Percentiles rank a stretch among this genome's conserved stretches.
Evolutionary conservation across 2,329 filamentous ascomycete genomes (phyloP).

Genomic region (Metarhizium brunneum): DNA sequence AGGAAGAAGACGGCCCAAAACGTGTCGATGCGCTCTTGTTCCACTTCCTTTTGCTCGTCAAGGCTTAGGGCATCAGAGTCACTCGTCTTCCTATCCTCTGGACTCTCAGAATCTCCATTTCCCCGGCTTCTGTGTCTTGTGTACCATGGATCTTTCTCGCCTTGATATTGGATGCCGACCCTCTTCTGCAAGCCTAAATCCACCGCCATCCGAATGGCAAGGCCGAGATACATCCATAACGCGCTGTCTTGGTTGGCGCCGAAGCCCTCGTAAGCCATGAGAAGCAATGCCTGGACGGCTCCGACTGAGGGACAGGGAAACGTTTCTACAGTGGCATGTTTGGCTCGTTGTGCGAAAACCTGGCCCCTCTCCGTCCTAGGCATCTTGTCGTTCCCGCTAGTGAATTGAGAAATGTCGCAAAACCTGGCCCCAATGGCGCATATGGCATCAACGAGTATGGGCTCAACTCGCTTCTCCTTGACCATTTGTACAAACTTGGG

Average conservation of each 20-base stretch:
- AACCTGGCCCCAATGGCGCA: slow-evolving; percentile 77
- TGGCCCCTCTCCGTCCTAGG: slow-evolving; percentile 61
- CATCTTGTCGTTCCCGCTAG: slow-evolving; percentile 37
- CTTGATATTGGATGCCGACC: slow-evolving; percentile 58
- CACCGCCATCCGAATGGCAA: slow-evolving; percentile 75
- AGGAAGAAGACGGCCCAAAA: slow-evolving; percentile 89
- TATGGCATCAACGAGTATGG: slow-evolving; percentile 78
- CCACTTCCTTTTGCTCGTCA: slow-evolving; percentile 53
- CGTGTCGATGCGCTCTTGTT: slow-evolving; percentile 75
- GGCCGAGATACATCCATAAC: slow-evolving; percentile 87
- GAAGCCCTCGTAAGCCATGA: slow-evolving; percentile 85
- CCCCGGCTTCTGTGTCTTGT: slow-evolving; percentile 33
- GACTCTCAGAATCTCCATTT: slow-evolving; percentile 20
- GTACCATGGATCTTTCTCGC: slow-evolving; percentile 42
- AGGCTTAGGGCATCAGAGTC: slow-evolving; percentile 29
- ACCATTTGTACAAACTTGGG: slow-evolving; percentile 66
- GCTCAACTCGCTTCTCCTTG: slow-evolving; percentile 70
- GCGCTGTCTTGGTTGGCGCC: slow-evolving; percentile 82
- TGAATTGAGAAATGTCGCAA: slow-evolving; percentile 48
- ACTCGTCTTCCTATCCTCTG: slow-evolving; percentile 33
- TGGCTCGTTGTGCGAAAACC: slow-evolving; percentile 72
- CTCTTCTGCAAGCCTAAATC: slow-evolving; percentile 75
- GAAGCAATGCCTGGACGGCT: slow-evolving; percentile 72
- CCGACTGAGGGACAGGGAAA: slow-evolving; percentile 76
- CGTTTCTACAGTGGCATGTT: slow-evolving; percentile 71